phyloP scores from a whole-genome alignment of 495 filamentous ascomycete genomes.

The Tuber brumale region DNA sequence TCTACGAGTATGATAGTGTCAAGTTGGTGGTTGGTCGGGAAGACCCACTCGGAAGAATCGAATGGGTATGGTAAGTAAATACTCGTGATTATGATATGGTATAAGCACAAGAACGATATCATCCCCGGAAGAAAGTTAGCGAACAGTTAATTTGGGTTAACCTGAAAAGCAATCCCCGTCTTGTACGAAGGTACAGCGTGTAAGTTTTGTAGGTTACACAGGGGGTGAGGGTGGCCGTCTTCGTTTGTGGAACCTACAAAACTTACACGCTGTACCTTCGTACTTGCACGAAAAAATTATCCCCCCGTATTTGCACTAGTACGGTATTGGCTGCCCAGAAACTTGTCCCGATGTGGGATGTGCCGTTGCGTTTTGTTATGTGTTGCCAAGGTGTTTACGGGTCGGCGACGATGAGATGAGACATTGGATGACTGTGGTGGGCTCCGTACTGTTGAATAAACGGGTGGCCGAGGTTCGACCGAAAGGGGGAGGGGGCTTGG shows the following conservation, averaged over 20 bases:
- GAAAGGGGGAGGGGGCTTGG: not conserved
- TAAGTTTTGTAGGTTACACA: too few species aligned
- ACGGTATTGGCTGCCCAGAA: not conserved
- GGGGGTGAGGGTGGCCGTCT: too few species aligned
- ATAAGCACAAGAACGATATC: not conserved
- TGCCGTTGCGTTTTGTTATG: not conserved
- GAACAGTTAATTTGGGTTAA: not conserved
- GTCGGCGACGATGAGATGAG: not conserved
- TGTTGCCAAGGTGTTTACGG: not conserved
- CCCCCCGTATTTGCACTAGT: not conserved
- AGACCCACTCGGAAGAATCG: not conserved
- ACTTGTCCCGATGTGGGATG: not conserved
- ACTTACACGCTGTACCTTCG: too few species aligned
- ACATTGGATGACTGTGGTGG: not conserved
- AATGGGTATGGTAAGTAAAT: not conserved
- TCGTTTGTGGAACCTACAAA: too few species aligned
- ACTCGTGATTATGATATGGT: not conserved
- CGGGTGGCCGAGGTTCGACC: not conserved
- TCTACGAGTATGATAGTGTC: not conserved
- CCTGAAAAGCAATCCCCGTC: not conserved
- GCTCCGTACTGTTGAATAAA: not conserved
- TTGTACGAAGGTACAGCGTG: too few species aligned
- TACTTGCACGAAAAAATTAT: not conserved
- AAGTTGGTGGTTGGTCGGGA: not conserved
- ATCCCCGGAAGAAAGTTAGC: not conserved